A percentile compares a stretch with the other conserved stretches of the same genome.
These are phyloP conservation scores for Microstegium vimineum DNA, from an alignment of 176 grass and related monocot genomes.

Conservation along the genomic window DNA sequence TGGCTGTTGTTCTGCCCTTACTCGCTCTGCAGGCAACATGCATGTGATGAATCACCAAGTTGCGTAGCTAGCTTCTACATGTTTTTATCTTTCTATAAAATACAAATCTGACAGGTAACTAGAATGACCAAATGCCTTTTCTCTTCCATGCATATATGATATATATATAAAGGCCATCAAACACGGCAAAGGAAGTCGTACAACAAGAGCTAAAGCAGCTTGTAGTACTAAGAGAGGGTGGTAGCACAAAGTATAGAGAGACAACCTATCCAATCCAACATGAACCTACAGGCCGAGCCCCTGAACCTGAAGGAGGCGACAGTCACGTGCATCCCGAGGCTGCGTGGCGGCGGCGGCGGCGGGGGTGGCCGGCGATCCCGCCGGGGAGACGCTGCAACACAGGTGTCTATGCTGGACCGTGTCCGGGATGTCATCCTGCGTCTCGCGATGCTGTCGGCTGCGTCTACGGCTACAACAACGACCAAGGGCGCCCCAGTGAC, in stretches of 20 bases:
- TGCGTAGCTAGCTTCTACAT: background rate
- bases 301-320: constrained; percentile 9
- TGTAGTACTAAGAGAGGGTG: too few relatives aligned
- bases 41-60: constrained; percentile 35
- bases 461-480: constrained; percentile 1
- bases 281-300: constrained; percentile 17
- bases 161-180: constrained; percentile 2
- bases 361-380: background rate
- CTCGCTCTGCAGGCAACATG: constrained; percentile 13
- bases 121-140: background rate
- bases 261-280: background rate
- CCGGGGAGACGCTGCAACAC: background rate
- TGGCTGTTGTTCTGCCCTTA: background rate
- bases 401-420: constrained; percentile 54
- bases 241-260: background rate
- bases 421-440: constrained; percentile 58
- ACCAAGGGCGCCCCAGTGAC: background rate
- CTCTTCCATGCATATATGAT: background rate
- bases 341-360: constrained; percentile 24
- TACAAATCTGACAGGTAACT: background rate
- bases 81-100: background rate
- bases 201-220: background rate
- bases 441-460: constrained; percentile 52
- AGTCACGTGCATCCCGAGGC: constrained; percentile 72
- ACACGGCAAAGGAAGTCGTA: background rate